phyloP scores from a whole-genome alignment of 2,329 filamentous ascomycete species.

The Colletotrichum tropicicola region DNA sequence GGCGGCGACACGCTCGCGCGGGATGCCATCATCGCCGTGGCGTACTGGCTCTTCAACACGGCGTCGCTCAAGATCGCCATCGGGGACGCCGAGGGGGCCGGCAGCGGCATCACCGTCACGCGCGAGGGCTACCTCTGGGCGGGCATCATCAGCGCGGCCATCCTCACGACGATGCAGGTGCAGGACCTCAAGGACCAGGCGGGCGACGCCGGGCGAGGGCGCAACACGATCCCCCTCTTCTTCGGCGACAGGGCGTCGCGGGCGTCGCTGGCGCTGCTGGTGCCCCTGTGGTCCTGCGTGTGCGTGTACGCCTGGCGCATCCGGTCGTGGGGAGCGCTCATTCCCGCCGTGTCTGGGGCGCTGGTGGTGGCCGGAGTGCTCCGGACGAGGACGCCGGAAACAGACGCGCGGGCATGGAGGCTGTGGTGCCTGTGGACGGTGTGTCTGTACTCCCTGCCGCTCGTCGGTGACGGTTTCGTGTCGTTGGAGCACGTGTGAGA shows the following conservation, averaged over 20 bases:
- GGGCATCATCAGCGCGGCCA: constrained; percentile 32
- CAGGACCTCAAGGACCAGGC: constrained; percentile 38
- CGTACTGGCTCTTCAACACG: constrained; percentile 39
- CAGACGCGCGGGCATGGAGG: constrained; percentile 21
- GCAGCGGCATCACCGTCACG: constrained; percentile 16
- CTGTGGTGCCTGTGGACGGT: constrained; percentile 28
- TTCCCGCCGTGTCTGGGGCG: not conserved
- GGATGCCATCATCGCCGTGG: constrained; percentile 38
- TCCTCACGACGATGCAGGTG: constrained; percentile 39
- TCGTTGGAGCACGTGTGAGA: constrained; percentile 14
- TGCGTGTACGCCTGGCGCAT: constrained; percentile 21
- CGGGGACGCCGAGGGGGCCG: not conserved
- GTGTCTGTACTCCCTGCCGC: constrained; percentile 22
- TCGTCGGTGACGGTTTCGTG: constrained; percentile 26
- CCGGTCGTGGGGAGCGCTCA: not conserved
- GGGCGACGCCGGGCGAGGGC: constrained; percentile 37
- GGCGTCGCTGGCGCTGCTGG: constrained; percentile 9
- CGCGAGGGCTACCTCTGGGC: constrained; percentile 34
- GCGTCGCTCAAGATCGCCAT: constrained; percentile 35
- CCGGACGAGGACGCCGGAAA: constrained; percentile 19
- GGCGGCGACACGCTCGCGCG: constrained; percentile 36
- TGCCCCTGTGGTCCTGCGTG: constrained; percentile 15
- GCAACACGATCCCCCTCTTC: constrained; percentile 37
- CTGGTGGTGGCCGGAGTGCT: constrained; percentile 17
- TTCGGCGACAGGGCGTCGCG: constrained; percentile 34